Evolutionary conservation across 106 monocot genomes (phyloP).

Genomic region (Allium sativum): DNA sequence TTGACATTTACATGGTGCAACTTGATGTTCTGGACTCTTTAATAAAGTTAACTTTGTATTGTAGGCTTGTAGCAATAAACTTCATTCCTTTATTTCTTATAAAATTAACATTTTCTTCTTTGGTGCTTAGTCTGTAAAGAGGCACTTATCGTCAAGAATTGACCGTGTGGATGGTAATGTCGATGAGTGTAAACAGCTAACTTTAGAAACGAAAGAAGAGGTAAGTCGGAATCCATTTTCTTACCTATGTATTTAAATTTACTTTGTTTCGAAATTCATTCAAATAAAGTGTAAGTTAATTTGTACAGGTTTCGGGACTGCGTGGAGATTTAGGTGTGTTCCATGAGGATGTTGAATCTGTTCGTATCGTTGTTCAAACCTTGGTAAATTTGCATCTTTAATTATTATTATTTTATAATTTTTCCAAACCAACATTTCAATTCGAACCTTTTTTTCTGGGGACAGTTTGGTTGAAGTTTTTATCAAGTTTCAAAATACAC

Average conservation of each 20-base stretch:
- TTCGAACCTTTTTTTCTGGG: too few relatives aligned
- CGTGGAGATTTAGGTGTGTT: constrained; percentile 36
- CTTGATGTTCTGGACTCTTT: too few relatives aligned
- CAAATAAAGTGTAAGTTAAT: neutral
- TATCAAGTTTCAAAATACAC: too few relatives aligned
- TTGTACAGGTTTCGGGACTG: constrained; percentile 33
- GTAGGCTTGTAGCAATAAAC: too few relatives aligned
- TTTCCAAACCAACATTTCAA: neutral
- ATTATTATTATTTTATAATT: neutral
- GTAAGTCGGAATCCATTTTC: constrained; percentile 9
- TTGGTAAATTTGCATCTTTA: constrained; percentile 25
- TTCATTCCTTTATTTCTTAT: too few relatives aligned
- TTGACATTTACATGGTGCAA: too few relatives aligned
- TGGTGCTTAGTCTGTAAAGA: constrained; percentile 42
- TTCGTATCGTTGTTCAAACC: constrained; percentile 37
- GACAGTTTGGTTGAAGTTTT: too few relatives aligned
- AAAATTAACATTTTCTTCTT: neutral
- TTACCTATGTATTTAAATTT: neutral
- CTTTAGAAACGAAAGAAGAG: constrained; percentile 38
- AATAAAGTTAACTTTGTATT: too few relatives aligned
- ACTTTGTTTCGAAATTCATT: neutral
- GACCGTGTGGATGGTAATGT: constrained; percentile 46
- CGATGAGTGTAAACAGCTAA: constrained; percentile 47
- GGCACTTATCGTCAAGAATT: constrained; percentile 53
- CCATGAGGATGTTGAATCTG: constrained; percentile 51